A percentile compares a stretch with the other conserved stretches of the same genome.
phyloP scores from a whole-genome alignment of 1,284 basidiomycete genomes.

The Boletus nobilissimus region DNA sequence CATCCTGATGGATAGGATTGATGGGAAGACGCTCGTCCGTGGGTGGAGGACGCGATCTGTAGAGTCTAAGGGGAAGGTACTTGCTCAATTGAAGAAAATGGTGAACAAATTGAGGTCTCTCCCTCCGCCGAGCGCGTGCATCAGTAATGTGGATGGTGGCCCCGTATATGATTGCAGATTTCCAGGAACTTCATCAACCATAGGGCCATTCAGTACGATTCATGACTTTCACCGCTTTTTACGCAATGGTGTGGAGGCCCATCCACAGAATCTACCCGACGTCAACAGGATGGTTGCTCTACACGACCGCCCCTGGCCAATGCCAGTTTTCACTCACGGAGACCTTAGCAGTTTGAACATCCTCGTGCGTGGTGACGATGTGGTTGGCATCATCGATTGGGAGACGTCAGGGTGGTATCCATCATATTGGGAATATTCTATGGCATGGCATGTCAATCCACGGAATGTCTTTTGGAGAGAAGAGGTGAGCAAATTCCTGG shows the following conservation, averaged over 20 bases:
- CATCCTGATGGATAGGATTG: constrained; percentile 25
- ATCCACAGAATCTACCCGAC: background rate
- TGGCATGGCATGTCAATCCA: constrained; percentile 5
- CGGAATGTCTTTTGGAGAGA: constrained; percentile 1
- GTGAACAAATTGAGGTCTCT: constrained; percentile 11
- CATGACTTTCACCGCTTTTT: constrained; percentile 12
- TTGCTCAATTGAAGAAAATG: constrained; percentile 15
- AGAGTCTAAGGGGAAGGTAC: constrained; percentile 6
- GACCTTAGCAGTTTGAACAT: constrained; percentile 16
- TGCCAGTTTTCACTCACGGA: constrained; percentile 16
- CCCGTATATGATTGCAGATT: constrained; percentile 12
- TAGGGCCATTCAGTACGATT: constrained; percentile 12
- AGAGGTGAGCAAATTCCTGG: background rate
- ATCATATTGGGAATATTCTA: constrained; percentile 8
- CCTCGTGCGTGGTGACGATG: background rate
- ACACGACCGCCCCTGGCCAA: constrained; percentile 13
- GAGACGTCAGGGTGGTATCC: constrained; percentile 15
- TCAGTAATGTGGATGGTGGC: constrained; percentile 6
- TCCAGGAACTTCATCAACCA: background rate
- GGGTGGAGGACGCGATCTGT: background rate
- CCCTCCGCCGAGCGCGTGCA: background rate
- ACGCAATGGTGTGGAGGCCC: background rate
- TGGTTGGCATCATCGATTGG: constrained; percentile 19
- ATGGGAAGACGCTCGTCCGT: background rate
- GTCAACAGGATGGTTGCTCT: background rate